phyloP scores from a whole-genome alignment of 129 eudicot species.

The Cynara cardunculus region DNA sequence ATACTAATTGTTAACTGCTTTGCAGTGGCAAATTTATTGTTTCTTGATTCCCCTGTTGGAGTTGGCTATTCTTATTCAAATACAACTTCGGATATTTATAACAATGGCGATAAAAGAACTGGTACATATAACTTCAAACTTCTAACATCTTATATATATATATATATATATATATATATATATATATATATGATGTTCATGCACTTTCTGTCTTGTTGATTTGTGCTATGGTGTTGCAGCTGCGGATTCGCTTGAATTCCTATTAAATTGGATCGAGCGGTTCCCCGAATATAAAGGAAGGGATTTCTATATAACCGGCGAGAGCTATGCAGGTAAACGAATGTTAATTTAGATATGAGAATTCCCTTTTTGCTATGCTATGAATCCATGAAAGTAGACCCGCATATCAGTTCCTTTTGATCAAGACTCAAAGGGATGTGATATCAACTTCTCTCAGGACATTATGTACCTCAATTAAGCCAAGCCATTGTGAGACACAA shows the following conservation, averaged over 20 bases:
- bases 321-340: conserved; percentile 85
- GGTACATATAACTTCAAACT: conserved; percentile 42
- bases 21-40: conserved; percentile 73
- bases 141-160: not conserved
- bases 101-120: conserved; percentile 72
- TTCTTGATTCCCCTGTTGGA: conserved; percentile 80
- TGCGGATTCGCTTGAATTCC: conserved; percentile 62
- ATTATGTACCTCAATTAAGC: conserved; percentile 94
- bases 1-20: conserved; percentile 13
- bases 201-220: not conserved
- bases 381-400: no score
- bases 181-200: conserved; percentile 2
- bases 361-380: no score
- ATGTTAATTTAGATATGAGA: not conserved
- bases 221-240: conserved; percentile 44
- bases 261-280: conserved; percentile 78
- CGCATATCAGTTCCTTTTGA: no score
- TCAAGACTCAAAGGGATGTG: no score
- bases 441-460: conserved; percentile 63
- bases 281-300: conserved; percentile 95
- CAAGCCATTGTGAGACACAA: conserved; percentile 76
- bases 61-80: conserved; percentile 87
- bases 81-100: conserved; percentile 49
- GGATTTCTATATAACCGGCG: conserved; percentile 82
- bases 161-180: not conserved